Base-by-base conservation (phyloP, 352 stramenopile species). In the Pelagophyceae sp. region DNA sequence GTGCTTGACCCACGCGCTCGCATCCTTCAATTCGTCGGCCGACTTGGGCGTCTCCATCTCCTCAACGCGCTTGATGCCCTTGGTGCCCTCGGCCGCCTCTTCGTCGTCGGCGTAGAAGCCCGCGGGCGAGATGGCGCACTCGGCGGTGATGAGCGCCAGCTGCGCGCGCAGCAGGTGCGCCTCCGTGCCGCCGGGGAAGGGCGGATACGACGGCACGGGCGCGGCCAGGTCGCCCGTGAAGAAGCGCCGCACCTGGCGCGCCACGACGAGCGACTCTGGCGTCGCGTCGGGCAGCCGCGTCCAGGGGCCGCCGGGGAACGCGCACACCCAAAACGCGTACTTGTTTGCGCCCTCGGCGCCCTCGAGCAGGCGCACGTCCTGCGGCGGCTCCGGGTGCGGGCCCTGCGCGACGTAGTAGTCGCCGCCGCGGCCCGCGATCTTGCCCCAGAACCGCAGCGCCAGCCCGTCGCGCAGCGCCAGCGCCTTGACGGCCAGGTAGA, bases 321-420 rank as follows among this genome's bases (percentile, higher is more conserved):
- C 77, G 78, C 74, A 91, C 5, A 87, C 88, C 89, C 89, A 95
- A 77, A 93, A 95, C 20, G 89, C 93, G 77, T 90, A 88, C 79
- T 92, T 92, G 81, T 95, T 95, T 38, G 79, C 83, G 17, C 90
- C 90, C 6, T 81, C 77, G 0, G 78, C 78, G 0, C 87, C 87
- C 67, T 79, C 76, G 35, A 76, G 58, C 3, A 27, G 69, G 3
- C 60, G 69, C 11, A 65, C 64, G 27, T 94, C 90, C 71, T 92
- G 86, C 17, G 77, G 72, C 45, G 92, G 88, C 51, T 92, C 87
- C 0, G 86, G 86, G 51, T 72, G 92, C 84, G 37, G 84, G 0
- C 89, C 89, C 76, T 95, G 89, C 0, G 87, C 90, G 32, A 95
- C 84, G 75, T 92, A 94, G 77, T 87, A 95, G 77, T 94, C 89